Evolutionary conservation across 2,329 filamentous ascomycete genomes (phyloP).

Genomic region (Lojkania enalia): DNA sequence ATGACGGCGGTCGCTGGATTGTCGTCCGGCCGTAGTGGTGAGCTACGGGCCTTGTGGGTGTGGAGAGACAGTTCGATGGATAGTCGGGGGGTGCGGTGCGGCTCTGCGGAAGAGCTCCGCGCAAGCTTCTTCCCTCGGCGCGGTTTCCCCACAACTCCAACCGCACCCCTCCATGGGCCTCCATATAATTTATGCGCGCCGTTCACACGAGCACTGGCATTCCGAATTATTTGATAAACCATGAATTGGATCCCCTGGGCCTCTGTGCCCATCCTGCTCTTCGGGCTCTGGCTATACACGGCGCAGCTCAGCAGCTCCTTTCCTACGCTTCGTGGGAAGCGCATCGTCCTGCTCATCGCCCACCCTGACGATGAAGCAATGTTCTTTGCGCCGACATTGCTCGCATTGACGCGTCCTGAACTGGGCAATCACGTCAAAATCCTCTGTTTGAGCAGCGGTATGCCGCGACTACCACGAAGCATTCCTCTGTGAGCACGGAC

Average conservation of each 20-base stretch:
- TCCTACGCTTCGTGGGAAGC: conserved; percentile 75
- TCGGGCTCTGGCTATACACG: conserved; percentile 53
- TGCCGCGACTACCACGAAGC: background rate
- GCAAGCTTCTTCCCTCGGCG: conserved; percentile 15
- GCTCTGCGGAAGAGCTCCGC: conserved; percentile 23
- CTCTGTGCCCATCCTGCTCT: conserved; percentile 47
- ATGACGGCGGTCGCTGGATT: conserved; percentile 18
- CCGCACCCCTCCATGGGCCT: conserved; percentile 4
- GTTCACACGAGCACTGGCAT: background rate
- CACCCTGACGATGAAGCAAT: conserved; percentile 99
- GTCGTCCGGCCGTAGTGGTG: conserved; percentile 3
- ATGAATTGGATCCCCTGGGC: conserved; percentile 49
- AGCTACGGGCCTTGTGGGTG: background rate
- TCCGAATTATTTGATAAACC: conserved; percentile 1
- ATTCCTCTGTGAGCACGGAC: background rate
- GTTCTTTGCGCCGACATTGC: conserved; percentile 92
- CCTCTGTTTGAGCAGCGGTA: conserved; percentile 85
- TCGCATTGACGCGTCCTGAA: conserved; percentile 78
- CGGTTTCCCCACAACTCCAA: conserved; percentile 5
- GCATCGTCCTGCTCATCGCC: conserved; percentile 89
- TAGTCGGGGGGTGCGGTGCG: conserved; percentile 22
- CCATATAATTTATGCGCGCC: background rate
- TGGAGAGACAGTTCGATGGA: background rate
- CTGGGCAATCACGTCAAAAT: conserved; percentile 92
- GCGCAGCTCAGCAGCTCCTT: conserved; percentile 54